These are phyloP conservation scores for Gymnopilus dilepis DNA, from an alignment of 768 basidiomycete species.

Conservation along the genomic window DNA sequence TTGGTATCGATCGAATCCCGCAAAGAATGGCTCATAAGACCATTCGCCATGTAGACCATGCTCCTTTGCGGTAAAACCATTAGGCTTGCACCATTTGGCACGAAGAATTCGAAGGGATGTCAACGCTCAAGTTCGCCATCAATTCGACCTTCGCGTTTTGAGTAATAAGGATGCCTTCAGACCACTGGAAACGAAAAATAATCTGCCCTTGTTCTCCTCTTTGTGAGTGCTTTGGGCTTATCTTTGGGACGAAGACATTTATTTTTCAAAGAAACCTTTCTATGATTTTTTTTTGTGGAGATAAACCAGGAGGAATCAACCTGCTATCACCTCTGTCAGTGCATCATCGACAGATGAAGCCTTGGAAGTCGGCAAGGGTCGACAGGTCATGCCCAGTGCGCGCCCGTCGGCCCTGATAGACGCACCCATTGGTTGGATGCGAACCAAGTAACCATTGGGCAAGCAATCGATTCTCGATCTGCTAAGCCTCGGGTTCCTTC, in stretches of 20 bases:
- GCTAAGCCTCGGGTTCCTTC: not conserved
- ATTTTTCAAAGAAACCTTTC: no score
- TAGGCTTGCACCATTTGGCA: not conserved
- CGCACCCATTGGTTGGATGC: slow-evolving; percentile 9
- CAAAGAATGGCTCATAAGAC: not conserved
- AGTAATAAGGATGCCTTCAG: slow-evolving; percentile 18
- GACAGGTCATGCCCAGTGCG: not conserved
- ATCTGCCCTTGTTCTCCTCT: no score
- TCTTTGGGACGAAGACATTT: no score
- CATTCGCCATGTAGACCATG: not conserved
- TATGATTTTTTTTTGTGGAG: no score
- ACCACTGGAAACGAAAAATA: no score
- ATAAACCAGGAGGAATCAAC: no score
- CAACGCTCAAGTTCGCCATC: not conserved
- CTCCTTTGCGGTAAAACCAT: not conserved
- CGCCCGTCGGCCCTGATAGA: slow-evolving; percentile 5
- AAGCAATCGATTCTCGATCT: not conserved
- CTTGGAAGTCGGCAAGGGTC: slow-evolving; percentile 4
- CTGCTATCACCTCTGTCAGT: no score
- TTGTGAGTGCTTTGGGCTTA: no score
- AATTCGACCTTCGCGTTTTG: slow-evolving; percentile 5
- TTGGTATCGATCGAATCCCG: not conserved
- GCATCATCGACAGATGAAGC: not conserved
- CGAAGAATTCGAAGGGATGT: slow-evolving; percentile 4
- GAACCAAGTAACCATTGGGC: slow-evolving; percentile 9